A percentile compares a stretch with the other conserved stretches of the same genome.
Conservation (phyloP, 1,284 basidiomycete species). For the Trametes hirsuta region DNA sequence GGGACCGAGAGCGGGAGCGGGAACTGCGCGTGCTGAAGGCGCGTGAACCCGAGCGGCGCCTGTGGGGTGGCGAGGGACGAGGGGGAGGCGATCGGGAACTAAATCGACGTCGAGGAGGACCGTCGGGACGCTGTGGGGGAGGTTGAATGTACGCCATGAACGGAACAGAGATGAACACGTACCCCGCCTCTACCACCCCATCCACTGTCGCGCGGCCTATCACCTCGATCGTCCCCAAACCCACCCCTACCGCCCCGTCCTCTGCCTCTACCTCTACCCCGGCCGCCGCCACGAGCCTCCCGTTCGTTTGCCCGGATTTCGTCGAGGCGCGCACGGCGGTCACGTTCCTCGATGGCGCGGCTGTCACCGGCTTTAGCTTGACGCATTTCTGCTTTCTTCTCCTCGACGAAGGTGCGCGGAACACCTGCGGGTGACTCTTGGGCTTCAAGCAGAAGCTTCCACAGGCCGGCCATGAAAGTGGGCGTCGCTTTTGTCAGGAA, state of each 20-base stretch:
- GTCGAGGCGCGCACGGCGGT: slow-evolving; percentile 67
- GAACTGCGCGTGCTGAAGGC: slow-evolving; percentile 29
- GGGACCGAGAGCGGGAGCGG: slow-evolving; percentile 21
- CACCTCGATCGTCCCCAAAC: slow-evolving; percentile 32
- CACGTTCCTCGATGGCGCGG: slow-evolving; percentile 70
- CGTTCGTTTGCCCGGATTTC: slow-evolving; percentile 65
- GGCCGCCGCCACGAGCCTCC: slow-evolving; percentile 49
- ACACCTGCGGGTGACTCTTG: slow-evolving; percentile 90
- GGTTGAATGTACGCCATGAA: slow-evolving; percentile 13
- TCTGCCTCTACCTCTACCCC: slow-evolving; percentile 40
- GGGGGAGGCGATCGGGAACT: slow-evolving; percentile 38
- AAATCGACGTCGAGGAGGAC: slow-evolving; percentile 42
- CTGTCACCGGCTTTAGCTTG: slow-evolving; percentile 73
- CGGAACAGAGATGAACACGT: slow-evolving; percentile 24
- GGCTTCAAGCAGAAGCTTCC: slow-evolving; percentile 90
- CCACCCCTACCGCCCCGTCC: slow-evolving; percentile 35
- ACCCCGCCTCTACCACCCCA: slow-evolving; percentile 46
- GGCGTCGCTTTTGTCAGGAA: slow-evolving; percentile 86
- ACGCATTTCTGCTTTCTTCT: slow-evolving; percentile 94
- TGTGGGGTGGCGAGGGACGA: slow-evolving; percentile 34
- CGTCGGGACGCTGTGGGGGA: slow-evolving; percentile 46
- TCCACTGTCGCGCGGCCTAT: slow-evolving; percentile 32
- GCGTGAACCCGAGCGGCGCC: slow-evolving; percentile 39
- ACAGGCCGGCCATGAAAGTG: slow-evolving; percentile 86
- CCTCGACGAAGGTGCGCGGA: slow-evolving; percentile 91